Base-by-base conservation (phyloP, 345 rosid genomes). In the Eucalyptus caleyi region DNA sequence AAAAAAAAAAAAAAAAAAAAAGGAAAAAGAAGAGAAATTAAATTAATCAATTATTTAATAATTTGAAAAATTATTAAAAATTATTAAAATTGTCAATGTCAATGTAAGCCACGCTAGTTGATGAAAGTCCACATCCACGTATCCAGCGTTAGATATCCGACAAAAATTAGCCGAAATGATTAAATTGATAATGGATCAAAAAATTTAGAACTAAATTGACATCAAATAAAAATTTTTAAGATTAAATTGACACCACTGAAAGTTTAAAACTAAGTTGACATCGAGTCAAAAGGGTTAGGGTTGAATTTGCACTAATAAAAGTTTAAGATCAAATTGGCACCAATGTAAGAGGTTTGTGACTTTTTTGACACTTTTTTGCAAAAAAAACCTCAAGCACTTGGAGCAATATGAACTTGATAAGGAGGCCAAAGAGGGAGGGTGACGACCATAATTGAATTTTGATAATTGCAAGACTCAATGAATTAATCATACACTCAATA, bases 41-140 rank as follows among this genome's bases (percentile, higher is more conserved):
- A 50, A 51, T 51, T 51, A 16, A 51, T 18, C 0, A 53, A 53
- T 53, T 19, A 53, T 0, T 53, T 19, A 53, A 53, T 19, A 53
- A 53, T 53, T 53, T 19, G 0, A 19, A 4, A 0, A 53, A 53
- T 2, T 8, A 21, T 53, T 2, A 19, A 53, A 19, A 8, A 53
- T 8, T 53, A 53, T 53, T 53, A 19, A 53, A 53, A 19, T 19
- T 53, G 2, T 51, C 1, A 0, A 18, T 1, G 23, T 18, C 0
- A 0, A 51, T 1, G 2, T 16, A 0, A 0, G 21, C 1, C 4
- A 53, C 19, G 56, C 10, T 19, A 53, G 56, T 1, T 8, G 4
- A 19, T 0, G 0, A 0, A 44, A 1, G 47, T 44, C 45, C 45
- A 44, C 6, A n/a, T n/a, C n/a, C n/a, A n/a, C n/a, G n/a, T n/a